Conservation (phyloP, 495 filamentous ascomycete species). For the Peziza echinospora region DNA sequence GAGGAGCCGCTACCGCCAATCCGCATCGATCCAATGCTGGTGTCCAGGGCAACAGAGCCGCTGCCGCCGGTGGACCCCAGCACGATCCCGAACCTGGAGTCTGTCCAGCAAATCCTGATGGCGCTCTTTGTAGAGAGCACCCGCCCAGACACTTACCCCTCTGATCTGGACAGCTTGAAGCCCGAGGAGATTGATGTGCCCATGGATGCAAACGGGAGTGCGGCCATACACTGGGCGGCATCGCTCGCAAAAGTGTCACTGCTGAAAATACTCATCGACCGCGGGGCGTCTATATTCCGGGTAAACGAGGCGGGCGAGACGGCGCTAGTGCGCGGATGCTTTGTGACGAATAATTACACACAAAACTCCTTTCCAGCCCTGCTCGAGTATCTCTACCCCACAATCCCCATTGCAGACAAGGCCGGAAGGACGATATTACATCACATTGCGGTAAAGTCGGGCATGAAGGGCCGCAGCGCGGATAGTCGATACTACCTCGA, state of each 20-base stretch:
- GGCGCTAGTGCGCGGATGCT: conserved; percentile 67
- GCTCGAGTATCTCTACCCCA: conserved; percentile 63
- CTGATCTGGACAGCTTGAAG: conserved; percentile 34
- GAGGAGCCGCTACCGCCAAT: background rate
- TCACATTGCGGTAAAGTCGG: conserved; percentile 86
- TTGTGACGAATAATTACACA: conserved; percentile 78
- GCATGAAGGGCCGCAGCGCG: conserved; percentile 65
- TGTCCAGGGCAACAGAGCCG: conserved; percentile 34
- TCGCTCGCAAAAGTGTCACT: conserved; percentile 71
- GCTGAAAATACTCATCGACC: conserved; percentile 53
- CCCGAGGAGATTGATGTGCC: conserved; percentile 72
- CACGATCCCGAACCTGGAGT: conserved; percentile 39
- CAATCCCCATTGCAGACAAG: conserved; percentile 72
- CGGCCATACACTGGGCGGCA: conserved; percentile 90
- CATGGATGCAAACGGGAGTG: conserved; percentile 67
- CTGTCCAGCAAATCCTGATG: conserved; percentile 60
- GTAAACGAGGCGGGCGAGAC: conserved; percentile 78
- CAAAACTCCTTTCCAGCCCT: conserved; percentile 52
- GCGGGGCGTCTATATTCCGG: conserved; percentile 66
- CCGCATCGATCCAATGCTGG: conserved; percentile 24
- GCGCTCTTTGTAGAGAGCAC: conserved; percentile 64
- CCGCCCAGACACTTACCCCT: conserved; percentile 16
- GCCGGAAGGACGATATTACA: conserved; percentile 82
- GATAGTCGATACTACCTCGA: conserved; percentile 87
- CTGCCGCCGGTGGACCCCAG: conserved; percentile 50